Base-by-base conservation (phyloP, 768 basidiomycete genomes). In the Podaxis sp. region DNA sequence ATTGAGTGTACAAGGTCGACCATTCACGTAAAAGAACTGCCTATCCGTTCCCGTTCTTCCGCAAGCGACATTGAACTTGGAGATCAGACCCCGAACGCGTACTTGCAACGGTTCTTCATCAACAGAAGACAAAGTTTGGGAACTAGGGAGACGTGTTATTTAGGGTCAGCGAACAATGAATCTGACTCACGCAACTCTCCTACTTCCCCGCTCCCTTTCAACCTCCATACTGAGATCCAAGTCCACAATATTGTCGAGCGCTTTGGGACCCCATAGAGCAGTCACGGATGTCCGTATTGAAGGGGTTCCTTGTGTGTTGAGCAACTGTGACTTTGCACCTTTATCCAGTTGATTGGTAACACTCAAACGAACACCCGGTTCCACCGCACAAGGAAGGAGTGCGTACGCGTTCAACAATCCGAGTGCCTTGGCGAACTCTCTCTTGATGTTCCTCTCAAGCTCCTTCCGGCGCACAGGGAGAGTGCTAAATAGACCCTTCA, bases 391-490 rank as follows among this genome's bases (percentile, higher is more conserved):
- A 0, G 93, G 93, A 0, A 93, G 88, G 3, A 99, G 78, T 0
- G 95, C 96, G 73, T 98, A 99, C 0, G 92, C 94, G 51, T 89
- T 86, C 46, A 98, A 74, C 15, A 97, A 77, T 5, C 82, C 77
- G n/a, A 98, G 71, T 1, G 91, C 90, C 69, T 97, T 97, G 3
- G 80, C 85, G 68, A 91, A 96, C 67, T 98, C 96, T 46, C 94
- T 85, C 71, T 96, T 98, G 0, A 82, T 79, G 66, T 96, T 95
- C 58, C 93, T 79, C 69, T 94, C 89, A 36, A 98, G 82, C 67
- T 98, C 97, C 72, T 96, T 96, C 5, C 94, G 81, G 4, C 96
- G 84, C 5, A 99, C 97, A 0, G 97, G 94, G 0, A 98, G 80
- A 0, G 91, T 84, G 5, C 79, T 76, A 74, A 98, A 98, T 0